A percentile compares a stretch with the other conserved stretches of the same genome.
phyloP scores from a whole-genome alignment of 192 early-diverging fungal genomes.

The Backusella westeae region DNA sequence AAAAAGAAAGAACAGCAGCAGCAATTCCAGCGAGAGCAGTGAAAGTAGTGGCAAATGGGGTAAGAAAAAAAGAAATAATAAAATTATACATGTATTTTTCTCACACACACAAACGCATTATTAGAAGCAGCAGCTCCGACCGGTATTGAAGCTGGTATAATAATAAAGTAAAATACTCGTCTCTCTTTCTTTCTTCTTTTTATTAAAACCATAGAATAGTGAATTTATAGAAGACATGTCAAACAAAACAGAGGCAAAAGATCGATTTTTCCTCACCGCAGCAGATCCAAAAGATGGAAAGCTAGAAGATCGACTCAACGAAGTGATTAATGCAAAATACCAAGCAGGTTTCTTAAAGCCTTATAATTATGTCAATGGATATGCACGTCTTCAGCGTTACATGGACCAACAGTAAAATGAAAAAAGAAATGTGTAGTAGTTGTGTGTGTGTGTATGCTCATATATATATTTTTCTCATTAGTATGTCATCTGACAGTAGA shows the following conservation, averaged over 20 bases:
- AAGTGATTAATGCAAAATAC: constrained; percentile 94
- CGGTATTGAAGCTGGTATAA: not conserved
- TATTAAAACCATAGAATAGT: not conserved
- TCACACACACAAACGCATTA: constrained; percentile 1
- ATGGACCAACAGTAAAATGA: constrained; percentile 76
- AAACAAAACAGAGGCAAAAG: constrained; percentile 28
- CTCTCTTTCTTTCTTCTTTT: not conserved
- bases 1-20: constrained; percentile 1
- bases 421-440: not conserved
- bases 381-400: constrained; percentile 83
- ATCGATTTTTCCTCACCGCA: constrained; percentile 88
- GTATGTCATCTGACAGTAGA: constrained; percentile 68
- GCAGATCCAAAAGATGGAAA: constrained; percentile 91
- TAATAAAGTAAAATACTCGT: constrained; percentile 5
- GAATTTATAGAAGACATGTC: constrained; percentile 9
- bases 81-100: not conserved
- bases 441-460: no score
- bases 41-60: not conserved
- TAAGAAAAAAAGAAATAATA: not conserved
- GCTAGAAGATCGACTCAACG: constrained; percentile 86
- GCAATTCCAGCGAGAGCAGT: constrained; percentile 5
- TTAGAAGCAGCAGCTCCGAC: not conserved
- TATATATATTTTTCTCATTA: constrained; percentile 12
- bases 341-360: constrained; percentile 95
- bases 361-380: constrained; percentile 93